These are phyloP conservation scores for Emericellopsis cladophorae DNA, from an alignment of 2,329 filamentous ascomycete genomes.

Conservation along the genomic window DNA sequence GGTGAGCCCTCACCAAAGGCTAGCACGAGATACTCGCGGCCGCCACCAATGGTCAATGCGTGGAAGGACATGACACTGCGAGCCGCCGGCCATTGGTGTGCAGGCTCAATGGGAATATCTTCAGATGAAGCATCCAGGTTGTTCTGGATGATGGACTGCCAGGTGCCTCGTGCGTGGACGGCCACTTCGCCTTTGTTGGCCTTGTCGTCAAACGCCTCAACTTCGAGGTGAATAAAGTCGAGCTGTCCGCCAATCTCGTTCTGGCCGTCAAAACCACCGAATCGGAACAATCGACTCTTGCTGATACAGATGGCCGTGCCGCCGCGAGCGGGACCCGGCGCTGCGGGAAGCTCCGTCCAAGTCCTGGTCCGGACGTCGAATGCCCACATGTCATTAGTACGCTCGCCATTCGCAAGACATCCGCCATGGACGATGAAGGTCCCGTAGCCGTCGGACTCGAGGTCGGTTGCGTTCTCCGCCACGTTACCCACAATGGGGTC, in stretches of 20 bases:
- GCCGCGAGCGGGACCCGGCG: conserved; percentile 53
- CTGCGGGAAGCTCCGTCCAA: conserved; percentile 57
- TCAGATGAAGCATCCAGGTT: conserved; percentile 17
- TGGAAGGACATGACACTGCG: conserved; percentile 42
- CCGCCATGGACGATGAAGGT: conserved; percentile 70
- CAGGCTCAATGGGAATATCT: conserved; percentile 19
- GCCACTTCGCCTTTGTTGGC: conserved; percentile 33
- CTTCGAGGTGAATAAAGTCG: conserved; percentile 48
- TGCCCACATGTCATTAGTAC: conserved; percentile 61
- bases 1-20: conserved; percentile 44
- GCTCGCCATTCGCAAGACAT: conserved; percentile 48
- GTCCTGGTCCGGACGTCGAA: conserved; percentile 52
- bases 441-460: conserved; percentile 49
- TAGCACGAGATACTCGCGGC: conserved; percentile 50
- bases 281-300: conserved; percentile 57
- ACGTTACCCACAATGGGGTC: conserved; percentile 44
- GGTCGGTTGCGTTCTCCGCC: conserved; percentile 43
- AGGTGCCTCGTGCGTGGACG: conserved; percentile 35
- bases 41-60: conserved; percentile 43
- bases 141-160: conserved; percentile 37
- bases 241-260: conserved; percentile 58
- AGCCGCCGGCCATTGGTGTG: conserved; percentile 33
- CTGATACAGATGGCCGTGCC: conserved; percentile 55
- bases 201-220: conserved; percentile 42
- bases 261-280: conserved; percentile 67